These are phyloP conservation scores for Fusarium compactum DNA, from an alignment of 2,329 filamentous ascomycete genomes.

Conservation along the genomic window DNA sequence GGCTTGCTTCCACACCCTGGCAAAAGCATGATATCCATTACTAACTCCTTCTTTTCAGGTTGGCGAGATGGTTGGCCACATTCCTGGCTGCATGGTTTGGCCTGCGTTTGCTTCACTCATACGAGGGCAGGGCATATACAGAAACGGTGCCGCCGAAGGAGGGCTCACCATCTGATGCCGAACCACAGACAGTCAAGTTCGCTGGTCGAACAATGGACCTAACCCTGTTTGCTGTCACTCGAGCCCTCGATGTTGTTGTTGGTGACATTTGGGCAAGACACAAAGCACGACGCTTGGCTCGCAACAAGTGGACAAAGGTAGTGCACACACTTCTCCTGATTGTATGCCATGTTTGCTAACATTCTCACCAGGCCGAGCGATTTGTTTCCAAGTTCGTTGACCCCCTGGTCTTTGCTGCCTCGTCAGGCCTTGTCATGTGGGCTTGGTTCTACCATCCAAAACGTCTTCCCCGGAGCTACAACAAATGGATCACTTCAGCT, in stretches of 20 bases:
- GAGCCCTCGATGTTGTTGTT: slow-evolving; percentile 78
- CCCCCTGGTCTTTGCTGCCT: slow-evolving; percentile 76
- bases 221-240: slow-evolving; percentile 79
- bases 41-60: slow-evolving; percentile 52
- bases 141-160: slow-evolving; percentile 53
- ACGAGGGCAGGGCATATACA: slow-evolving; percentile 59
- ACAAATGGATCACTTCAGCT: slow-evolving; percentile 83
- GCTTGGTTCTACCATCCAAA: slow-evolving; percentile 84
- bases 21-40: not conserved
- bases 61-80: slow-evolving; percentile 68
- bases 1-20: not conserved
- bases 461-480: slow-evolving; percentile 78
- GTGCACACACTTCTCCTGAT: not conserved
- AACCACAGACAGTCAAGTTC: slow-evolving; percentile 47
- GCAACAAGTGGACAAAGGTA: slow-evolving; percentile 62
- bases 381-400: slow-evolving; percentile 63
- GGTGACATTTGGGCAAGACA: slow-evolving; percentile 72
- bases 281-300: slow-evolving; percentile 58
- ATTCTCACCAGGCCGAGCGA: slow-evolving; percentile 47
- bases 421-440: slow-evolving; percentile 86
- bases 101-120: slow-evolving; percentile 68
- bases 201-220: slow-evolving; percentile 84
- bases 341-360: slow-evolving; percentile 25
- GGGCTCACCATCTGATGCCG: slow-evolving; percentile 43
- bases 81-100: slow-evolving; percentile 71